Conservation (phyloP, 495 filamentous ascomycete genomes). For the Neurospora sp. region DNA sequence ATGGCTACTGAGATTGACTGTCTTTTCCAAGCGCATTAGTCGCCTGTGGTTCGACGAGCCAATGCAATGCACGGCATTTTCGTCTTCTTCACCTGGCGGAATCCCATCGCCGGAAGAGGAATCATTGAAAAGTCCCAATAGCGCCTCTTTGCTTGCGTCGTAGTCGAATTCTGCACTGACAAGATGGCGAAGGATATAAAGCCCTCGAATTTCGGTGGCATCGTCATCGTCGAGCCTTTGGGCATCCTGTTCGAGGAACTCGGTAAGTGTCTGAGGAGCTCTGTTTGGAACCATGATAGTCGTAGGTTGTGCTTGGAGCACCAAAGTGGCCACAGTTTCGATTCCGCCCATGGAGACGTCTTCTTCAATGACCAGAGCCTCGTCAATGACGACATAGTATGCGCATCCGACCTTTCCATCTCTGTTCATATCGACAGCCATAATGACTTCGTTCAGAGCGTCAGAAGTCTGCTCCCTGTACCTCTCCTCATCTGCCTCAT, state of each 20-base stretch:
- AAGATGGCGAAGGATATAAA: constrained; percentile 64
- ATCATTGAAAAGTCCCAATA: constrained; percentile 48
- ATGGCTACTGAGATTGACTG: constrained; percentile 68
- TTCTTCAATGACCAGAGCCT: constrained; percentile 68
- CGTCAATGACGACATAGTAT: constrained; percentile 69
- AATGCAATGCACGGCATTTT: constrained; percentile 37
- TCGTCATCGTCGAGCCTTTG: constrained; percentile 27
- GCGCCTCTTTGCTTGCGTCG: constrained; percentile 55
- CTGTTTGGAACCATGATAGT: constrained; percentile 64
- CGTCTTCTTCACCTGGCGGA: constrained; percentile 44
- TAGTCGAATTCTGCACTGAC: constrained; percentile 72
- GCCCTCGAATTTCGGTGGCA: constrained; percentile 22
- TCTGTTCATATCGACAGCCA: constrained; percentile 71
- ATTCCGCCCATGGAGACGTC: constrained; percentile 63
- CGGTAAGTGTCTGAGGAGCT: constrained; percentile 50
- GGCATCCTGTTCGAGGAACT: constrained; percentile 33
- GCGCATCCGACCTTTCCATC: constrained; percentile 72
- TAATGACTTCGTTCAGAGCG: constrained; percentile 63
- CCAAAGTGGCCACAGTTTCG: constrained; percentile 66
- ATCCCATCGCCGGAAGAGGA: constrained; percentile 39
- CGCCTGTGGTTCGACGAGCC: constrained; percentile 49
- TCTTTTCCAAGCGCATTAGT: constrained; percentile 60
- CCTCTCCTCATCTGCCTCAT: neutral
- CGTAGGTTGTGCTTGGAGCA: constrained; percentile 70
- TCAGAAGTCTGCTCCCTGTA: constrained; percentile 37